Percentiles rank a stretch among this genome's conserved stretches.
Conservation (phyloP, 2,329 filamentous ascomycete species). For the Thielaviopsis ethacetica region DNA sequence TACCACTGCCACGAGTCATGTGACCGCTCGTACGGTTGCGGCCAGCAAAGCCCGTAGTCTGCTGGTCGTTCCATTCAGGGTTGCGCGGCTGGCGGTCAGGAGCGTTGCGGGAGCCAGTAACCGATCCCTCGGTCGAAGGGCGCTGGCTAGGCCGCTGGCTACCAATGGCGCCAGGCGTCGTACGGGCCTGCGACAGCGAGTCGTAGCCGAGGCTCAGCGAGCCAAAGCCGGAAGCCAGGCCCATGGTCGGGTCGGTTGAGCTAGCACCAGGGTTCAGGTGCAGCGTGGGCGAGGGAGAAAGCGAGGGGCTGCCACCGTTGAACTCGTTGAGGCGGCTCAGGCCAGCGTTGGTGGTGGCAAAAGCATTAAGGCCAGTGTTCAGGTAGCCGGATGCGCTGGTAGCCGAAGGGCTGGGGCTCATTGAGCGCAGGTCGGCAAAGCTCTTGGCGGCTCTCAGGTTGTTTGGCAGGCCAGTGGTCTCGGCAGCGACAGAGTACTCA, state of each 20-base stretch:
- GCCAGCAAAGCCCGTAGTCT: constrained; percentile 32
- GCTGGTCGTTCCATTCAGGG: constrained; percentile 40
- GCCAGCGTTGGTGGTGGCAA: constrained; percentile 6
- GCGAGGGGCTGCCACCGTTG: constrained; percentile 15
- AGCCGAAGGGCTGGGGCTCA: constrained; percentile 81
- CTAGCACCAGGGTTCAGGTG: constrained; percentile 18
- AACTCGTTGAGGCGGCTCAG: constrained; percentile 9
- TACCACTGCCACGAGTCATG: constrained; percentile 44
- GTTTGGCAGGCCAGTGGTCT: constrained; percentile 45
- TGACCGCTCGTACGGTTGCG: constrained; percentile 43
- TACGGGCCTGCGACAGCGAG: constrained; percentile 22
- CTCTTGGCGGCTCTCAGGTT: constrained; percentile 90
- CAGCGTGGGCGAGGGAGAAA: constrained; percentile 9
- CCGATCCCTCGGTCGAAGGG: constrained; percentile 11
- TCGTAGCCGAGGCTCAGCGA: constrained; percentile 7
- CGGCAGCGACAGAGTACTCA: constrained; percentile 68
- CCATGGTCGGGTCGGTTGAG: constrained; percentile 7
- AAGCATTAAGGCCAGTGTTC: constrained; percentile 32
- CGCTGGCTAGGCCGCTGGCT: constrained; percentile 39
- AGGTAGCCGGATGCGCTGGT: constrained; percentile 60
- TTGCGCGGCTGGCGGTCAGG: constrained; percentile 49
- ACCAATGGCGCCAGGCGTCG: constrained; percentile 44
- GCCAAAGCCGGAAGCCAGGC: constrained; percentile 3
- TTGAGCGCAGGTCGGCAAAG: constrained; percentile 86
- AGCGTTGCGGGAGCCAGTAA: constrained; percentile 29